phyloP scores from a whole-genome alignment of 2,329 filamentous ascomycete species.

The Didymellaceae sp. region DNA sequence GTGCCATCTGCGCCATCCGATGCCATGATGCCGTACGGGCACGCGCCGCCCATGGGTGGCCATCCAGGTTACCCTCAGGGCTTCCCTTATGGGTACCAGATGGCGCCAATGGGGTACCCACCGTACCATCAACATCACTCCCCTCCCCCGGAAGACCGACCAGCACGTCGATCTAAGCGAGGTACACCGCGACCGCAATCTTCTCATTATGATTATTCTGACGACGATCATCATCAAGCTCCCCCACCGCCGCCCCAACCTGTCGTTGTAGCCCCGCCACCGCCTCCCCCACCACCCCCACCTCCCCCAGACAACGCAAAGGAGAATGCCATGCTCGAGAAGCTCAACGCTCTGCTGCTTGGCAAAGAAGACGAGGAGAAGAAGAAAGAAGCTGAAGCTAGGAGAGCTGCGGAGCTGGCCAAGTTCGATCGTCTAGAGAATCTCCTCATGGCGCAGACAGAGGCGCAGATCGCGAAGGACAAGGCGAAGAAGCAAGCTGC shows the following conservation, averaged over 20 bases:
- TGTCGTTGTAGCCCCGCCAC: constrained; percentile 16
- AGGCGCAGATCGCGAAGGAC: constrained; percentile 47
- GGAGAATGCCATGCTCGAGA: constrained; percentile 42
- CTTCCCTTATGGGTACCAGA: constrained; percentile 27
- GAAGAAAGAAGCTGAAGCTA: constrained; percentile 35
- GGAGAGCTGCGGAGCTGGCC: constrained; percentile 43
- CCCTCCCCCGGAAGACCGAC: constrained; percentile 26
- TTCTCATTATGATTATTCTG: constrained; percentile 24
- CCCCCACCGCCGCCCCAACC: constrained; percentile 27
- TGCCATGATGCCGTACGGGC: constrained; percentile 45
- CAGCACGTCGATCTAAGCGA: constrained; percentile 34
- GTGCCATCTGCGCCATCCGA: constrained; percentile 27
- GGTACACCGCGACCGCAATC: constrained; percentile 38
- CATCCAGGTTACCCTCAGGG: constrained; percentile 27
- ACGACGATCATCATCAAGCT: constrained; percentile 32
- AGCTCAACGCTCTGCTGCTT: constrained; percentile 39
- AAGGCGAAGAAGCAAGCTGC: constrained; percentile 43
- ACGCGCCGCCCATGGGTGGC: constrained; percentile 8
- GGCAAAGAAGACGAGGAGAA: constrained; percentile 40
- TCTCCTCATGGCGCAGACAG: constrained; percentile 45
- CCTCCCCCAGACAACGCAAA: constrained; percentile 31
- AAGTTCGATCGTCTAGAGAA: constrained; percentile 48
- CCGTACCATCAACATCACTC: constrained; percentile 28
- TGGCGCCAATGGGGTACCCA: constrained; percentile 36
- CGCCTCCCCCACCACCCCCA: constrained; percentile 21